phyloP scores from a whole-genome alignment of 139 green algal genomes.

The Micromonas commoda region DNA sequence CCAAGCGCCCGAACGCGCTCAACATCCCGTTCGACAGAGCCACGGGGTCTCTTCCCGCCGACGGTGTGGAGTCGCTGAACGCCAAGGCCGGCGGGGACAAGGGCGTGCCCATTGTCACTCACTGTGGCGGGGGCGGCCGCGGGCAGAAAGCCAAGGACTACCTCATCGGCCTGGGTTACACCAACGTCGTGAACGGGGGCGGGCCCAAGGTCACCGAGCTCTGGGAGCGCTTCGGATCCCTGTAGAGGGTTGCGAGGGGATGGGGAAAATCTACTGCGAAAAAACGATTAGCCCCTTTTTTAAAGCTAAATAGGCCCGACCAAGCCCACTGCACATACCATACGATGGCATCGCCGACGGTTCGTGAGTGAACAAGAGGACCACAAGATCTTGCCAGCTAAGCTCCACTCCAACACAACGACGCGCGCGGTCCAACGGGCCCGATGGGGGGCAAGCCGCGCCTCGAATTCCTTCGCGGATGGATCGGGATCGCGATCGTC shows the following conservation, averaged over 20 bases:
- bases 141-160: slow-evolving; percentile 20
- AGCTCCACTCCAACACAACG: no score
- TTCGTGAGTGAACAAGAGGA: no score
- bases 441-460: no score
- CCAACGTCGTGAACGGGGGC: slow-evolving; percentile 28
- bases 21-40: slow-evolving; percentile 1
- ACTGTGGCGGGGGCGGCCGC: slow-evolving; percentile 27
- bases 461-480: not conserved
- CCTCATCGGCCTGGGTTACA: slow-evolving; percentile 11
- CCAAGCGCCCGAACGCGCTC: not conserved
- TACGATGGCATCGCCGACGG: no score
- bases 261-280: not conserved
- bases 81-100: not conserved
- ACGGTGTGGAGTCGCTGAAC: not conserved
- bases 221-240: not conserved
- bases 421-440: no score
- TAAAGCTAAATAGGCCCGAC: no score
- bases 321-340: no score
- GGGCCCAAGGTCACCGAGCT: not conserved
- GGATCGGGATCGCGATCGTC: not conserved
- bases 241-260: not conserved
- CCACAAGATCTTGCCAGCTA: no score
- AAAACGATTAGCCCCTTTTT: no score
- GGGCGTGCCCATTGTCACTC: slow-evolving; percentile 21
- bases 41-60: not conserved